Conservation (phyloP, 352 stramenopile species). For the Achlya hypogyna region DNA sequence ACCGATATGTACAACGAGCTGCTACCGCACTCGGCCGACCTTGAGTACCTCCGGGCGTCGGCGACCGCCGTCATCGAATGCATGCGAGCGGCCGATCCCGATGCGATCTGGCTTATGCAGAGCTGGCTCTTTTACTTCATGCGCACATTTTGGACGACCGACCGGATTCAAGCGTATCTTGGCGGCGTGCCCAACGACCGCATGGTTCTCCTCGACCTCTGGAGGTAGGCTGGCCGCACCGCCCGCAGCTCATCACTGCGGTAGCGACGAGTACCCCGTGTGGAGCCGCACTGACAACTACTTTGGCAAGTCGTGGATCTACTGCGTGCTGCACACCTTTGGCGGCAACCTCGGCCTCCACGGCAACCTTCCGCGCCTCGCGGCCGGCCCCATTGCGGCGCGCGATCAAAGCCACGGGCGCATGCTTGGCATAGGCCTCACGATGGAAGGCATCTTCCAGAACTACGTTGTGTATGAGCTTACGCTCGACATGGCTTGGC, state of each 20-base stretch:
- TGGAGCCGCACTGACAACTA: conserved; percentile 68
- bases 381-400: conserved; percentile 38
- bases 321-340: conserved; percentile 80
- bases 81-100: conserved; percentile 54
- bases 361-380: conserved; percentile 54
- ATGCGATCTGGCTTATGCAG: conserved; percentile 79
- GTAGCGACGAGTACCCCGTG: conserved; percentile 50
- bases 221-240: conserved; percentile 28
- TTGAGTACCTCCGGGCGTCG: conserved; percentile 32
- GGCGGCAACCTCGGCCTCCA: conserved; percentile 66
- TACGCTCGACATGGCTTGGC: conserved; percentile 61
- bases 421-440: conserved; percentile 66
- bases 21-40: conserved; percentile 57
- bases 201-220: conserved; percentile 75
- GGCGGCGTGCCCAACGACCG: conserved; percentile 42
- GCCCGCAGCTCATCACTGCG: too few relatives aligned
- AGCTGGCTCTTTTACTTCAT: conserved; percentile 60
- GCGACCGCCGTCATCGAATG: conserved; percentile 69
- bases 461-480: conserved; percentile 83
- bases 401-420: conserved; percentile 39
- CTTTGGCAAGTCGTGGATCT: conserved; percentile 78
- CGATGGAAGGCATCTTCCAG: conserved; percentile 81
- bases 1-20: conserved; percentile 81
- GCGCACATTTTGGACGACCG: conserved; percentile 56
- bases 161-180: conserved; percentile 39